Conservation (phyloP, 495 filamentous ascomycete species). For the Xylaria sp. region DNA sequence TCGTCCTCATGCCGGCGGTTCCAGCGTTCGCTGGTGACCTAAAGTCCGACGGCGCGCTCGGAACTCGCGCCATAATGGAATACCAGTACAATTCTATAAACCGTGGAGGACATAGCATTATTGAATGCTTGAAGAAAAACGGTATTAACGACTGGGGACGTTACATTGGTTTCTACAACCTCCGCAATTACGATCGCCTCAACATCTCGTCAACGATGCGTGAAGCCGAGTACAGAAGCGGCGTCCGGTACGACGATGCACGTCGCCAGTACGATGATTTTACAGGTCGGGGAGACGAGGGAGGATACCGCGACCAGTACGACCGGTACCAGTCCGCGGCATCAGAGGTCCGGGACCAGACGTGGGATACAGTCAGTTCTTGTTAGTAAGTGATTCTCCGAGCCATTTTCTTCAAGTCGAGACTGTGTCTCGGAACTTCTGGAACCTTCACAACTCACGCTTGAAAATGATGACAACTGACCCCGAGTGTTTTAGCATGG, state of each 20-base stretch:
- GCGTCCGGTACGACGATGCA: slow-evolving; percentile 77
- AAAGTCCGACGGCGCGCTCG: slow-evolving; percentile 75
- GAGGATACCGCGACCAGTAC: slow-evolving; percentile 47
- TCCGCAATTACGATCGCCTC: slow-evolving; percentile 91
- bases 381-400: slow-evolving; percentile 58
- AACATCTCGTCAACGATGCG: slow-evolving; percentile 71
- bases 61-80: slow-evolving; percentile 95
- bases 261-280: slow-evolving; percentile 54
- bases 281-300: slow-evolving; percentile 28
- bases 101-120: slow-evolving; percentile 85
- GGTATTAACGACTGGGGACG: slow-evolving; percentile 72
- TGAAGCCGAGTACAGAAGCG: slow-evolving; percentile 68
- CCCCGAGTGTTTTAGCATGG: slow-evolving; percentile 58
- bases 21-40: slow-evolving; percentile 93
- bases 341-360: slow-evolving; percentile 54
- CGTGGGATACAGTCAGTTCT: slow-evolving; percentile 77
- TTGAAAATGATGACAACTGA: too few species aligned
- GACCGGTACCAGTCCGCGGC: slow-evolving; percentile 73
- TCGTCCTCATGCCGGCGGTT: slow-evolving; percentile 86
- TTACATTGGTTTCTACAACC: slow-evolving; percentile 95
- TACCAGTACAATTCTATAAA: slow-evolving; percentile 90
- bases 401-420: too few species aligned
- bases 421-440: too few species aligned
- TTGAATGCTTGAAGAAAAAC: slow-evolving; percentile 74
- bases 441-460: too few species aligned